Percentiles rank a stretch among this genome's conserved stretches.
Evolutionary conservation across 139 green algal genomes (phyloP).

Genomic region (Klebsormidium nitens): DNA sequence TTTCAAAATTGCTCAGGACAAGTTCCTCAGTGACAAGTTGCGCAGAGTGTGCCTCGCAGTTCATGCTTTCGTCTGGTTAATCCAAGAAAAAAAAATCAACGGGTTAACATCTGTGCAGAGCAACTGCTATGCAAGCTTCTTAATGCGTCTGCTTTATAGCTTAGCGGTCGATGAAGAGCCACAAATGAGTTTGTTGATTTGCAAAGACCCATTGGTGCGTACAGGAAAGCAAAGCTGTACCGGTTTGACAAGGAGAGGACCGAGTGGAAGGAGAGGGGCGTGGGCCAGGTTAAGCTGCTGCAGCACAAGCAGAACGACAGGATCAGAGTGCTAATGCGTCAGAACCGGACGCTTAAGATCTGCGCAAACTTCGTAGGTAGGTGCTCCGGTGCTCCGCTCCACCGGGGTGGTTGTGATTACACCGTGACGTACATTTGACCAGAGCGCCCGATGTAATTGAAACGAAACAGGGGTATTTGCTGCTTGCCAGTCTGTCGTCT

Average conservation of each 20-base stretch:
- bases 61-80: not conserved
- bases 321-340: slow-evolving; percentile 89
- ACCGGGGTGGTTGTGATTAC: slow-evolving; percentile 6
- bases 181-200: slow-evolving; percentile 6
- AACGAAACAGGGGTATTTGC: no score
- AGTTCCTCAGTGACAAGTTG: no score
- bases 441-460: no score
- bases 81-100: not conserved
- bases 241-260: slow-evolving; percentile 74
- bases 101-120: slow-evolving; percentile 15
- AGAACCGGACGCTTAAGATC: slow-evolving; percentile 99
- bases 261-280: slow-evolving; percentile 98
- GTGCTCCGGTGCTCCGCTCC: no score
- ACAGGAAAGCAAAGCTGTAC: slow-evolving; percentile 97
- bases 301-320: slow-evolving; percentile 88
- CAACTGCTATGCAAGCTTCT: slow-evolving; percentile 6
- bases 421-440: no score
- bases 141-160: slow-evolving; percentile 14
- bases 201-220: no score
- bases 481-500: no score
- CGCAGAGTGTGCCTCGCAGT: no score
- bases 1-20: no score
- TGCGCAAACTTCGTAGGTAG: no score
- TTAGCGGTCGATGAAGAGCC: slow-evolving; percentile 13
- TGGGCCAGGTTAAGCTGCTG: slow-evolving; percentile 84